phyloP scores from a whole-genome alignment of 148 eudicot species.

The Cornus kousa region DNA sequence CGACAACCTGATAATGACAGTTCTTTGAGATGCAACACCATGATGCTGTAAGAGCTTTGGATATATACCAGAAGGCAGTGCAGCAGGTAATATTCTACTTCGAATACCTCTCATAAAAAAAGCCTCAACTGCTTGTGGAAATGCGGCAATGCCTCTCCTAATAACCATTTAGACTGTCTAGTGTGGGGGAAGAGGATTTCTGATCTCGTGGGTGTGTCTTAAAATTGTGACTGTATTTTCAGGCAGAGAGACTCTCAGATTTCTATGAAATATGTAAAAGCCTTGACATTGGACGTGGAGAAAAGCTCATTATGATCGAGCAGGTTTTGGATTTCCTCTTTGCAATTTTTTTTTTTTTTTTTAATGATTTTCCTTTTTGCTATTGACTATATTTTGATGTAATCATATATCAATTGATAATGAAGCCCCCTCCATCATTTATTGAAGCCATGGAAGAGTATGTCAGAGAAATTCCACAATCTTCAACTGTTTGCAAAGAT shows the following conservation, averaged over 20 bases:
- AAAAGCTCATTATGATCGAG: conserved; percentile 75
- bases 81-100: conserved; percentile 53
- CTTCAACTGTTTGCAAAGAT: conserved; percentile 70
- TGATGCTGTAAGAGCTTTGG: conserved; percentile 81
- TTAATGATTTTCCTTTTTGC: background rate
- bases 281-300: conserved; percentile 86
- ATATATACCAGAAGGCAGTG: conserved; percentile 82
- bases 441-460: conserved; percentile 98
- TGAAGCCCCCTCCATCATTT: conserved; percentile 95
- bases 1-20: conserved; percentile 36
- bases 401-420: conserved; percentile 8
- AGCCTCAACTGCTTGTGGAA: too few species aligned
- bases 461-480: conserved; percentile 83
- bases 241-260: conserved; percentile 96
- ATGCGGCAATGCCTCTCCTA: background rate
- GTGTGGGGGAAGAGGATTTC: background rate
- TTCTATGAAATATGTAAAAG: conserved; percentile 89
- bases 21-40: conserved; percentile 89
- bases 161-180: background rate
- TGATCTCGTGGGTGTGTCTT: background rate
- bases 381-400: conserved; percentile 10
- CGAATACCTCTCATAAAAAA: too few species aligned
- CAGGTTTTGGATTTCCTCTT: conserved; percentile 51
- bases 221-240: conserved; percentile 9
- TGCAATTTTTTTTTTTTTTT: background rate